Conservation (phyloP, 345 rosid species). For the Eucalyptus tenuipes region DNA sequence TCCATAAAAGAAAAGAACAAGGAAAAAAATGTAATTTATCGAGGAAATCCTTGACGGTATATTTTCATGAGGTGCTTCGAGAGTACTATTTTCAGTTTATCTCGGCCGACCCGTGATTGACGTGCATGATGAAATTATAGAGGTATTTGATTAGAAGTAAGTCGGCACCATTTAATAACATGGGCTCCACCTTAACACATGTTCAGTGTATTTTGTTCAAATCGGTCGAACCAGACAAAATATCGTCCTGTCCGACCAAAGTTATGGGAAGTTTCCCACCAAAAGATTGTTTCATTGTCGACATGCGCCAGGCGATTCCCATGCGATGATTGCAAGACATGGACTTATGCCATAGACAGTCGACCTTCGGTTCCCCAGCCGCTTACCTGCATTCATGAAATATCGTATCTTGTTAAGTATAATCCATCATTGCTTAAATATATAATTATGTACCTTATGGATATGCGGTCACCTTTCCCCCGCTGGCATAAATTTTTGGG, state of each 20-base stretch:
- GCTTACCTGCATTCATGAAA: not conserved
- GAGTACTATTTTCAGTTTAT: not conserved
- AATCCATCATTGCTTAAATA: not conserved
- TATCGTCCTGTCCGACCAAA: not conserved
- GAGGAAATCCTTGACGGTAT: not conserved
- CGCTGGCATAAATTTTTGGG: not conserved
- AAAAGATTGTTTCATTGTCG: not conserved
- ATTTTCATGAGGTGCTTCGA: not conserved
- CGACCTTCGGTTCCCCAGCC: not conserved
- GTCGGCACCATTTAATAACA: not conserved
- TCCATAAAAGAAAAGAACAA: fast-evolving
- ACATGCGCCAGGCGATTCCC: not conserved
- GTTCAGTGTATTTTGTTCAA: not conserved
- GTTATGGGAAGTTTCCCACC: not conserved
- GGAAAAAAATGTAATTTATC: not conserved
- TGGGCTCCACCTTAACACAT: not conserved
- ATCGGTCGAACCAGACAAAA: not conserved
- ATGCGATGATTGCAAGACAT: not conserved
- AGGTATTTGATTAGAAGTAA: not conserved
- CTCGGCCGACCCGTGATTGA: not conserved
- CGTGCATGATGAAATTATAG: not conserved
- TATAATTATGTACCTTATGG: not conserved
- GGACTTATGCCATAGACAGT: not conserved
- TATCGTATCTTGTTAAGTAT: not conserved
- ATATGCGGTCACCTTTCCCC: not conserved